Conservation (phyloP, 2,329 filamentous ascomycete species). For the Fonsecaea multimorphosa region DNA sequence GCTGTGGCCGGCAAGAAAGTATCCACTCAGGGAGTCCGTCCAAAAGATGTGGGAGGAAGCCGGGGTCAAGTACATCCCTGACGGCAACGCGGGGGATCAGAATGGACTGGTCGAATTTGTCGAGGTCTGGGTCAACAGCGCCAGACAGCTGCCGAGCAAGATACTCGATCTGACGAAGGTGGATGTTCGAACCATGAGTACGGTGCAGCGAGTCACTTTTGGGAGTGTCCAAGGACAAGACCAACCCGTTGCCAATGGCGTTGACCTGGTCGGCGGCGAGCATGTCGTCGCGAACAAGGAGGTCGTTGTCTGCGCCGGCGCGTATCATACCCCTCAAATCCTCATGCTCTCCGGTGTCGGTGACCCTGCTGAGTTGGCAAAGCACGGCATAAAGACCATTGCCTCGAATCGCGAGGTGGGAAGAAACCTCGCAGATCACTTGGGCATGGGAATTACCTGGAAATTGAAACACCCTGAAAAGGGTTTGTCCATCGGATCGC, state of each 20-base stretch:
- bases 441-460: conserved; percentile 42
- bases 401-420: conserved; percentile 46
- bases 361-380: conserved; percentile 42
- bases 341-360: conserved; percentile 45
- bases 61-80: conserved; percentile 41
- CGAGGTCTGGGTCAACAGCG: conserved; percentile 43
- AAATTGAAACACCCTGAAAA: conserved; percentile 41
- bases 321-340: conserved; percentile 52
- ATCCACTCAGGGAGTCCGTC: conserved; percentile 48
- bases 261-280: conserved; percentile 39
- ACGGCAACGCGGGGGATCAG: conserved; percentile 43
- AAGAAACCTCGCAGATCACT: conserved; percentile 48
- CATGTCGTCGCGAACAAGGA: conserved; percentile 46
- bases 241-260: conserved; percentile 36
- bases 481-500: conserved; percentile 47
- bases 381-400: conserved; percentile 43
- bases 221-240: conserved; percentile 13
- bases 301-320: conserved; percentile 53
- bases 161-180: conserved; percentile 24
- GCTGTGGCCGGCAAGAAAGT: conserved; percentile 36
- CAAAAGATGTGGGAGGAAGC: conserved; percentile 48
- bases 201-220: conserved; percentile 39
- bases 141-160: conserved; percentile 42
- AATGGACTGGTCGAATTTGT: conserved; percentile 42
- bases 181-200: conserved; percentile 36